A percentile compares a stretch with the other conserved stretches of the same genome.
Conservation (phyloP, 176 grass and related monocot genomes). For the Tillandsia leiboldiana region DNA sequence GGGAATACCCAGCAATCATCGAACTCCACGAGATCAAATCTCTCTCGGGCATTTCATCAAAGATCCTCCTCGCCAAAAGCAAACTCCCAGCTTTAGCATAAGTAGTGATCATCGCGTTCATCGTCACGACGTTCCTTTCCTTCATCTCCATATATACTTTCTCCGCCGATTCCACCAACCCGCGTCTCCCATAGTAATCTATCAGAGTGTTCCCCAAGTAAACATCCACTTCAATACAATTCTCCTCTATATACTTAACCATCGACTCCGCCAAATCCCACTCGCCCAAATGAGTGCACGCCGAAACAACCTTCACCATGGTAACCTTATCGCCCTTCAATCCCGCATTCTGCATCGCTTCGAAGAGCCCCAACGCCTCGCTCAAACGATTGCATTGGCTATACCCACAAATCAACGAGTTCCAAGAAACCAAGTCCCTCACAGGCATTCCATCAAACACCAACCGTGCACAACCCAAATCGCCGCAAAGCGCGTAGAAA, state of each 20-base stretch:
- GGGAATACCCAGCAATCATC: slow-evolving; percentile 43
- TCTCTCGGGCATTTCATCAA: slow-evolving; percentile 28
- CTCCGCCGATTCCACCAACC: slow-evolving; percentile 31
- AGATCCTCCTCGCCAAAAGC: slow-evolving; percentile 38
- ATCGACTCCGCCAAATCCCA: slow-evolving; percentile 33
- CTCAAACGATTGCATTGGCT: slow-evolving; percentile 15
- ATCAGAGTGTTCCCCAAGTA: slow-evolving; percentile 51
- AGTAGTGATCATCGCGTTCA: slow-evolving; percentile 35
- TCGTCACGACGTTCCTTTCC: slow-evolving; percentile 25
- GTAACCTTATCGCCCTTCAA: slow-evolving; percentile 40
- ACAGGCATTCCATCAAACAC: slow-evolving; percentile 35
- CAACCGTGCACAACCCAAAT: slow-evolving; percentile 27
- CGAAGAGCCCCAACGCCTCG: slow-evolving; percentile 25
- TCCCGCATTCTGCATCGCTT: slow-evolving; percentile 26
- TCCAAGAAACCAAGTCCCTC: slow-evolving; percentile 54
- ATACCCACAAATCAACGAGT: slow-evolving; percentile 38
- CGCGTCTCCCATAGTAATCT: slow-evolving; percentile 30
- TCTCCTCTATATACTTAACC: slow-evolving; percentile 33
- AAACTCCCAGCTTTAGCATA: slow-evolving; percentile 38
- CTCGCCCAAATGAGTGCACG: slow-evolving; percentile 40
- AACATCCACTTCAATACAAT: slow-evolving; percentile 39
- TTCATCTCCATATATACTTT: slow-evolving; percentile 34
- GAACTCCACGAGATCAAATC: slow-evolving; percentile 59
- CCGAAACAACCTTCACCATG: slow-evolving; percentile 44
- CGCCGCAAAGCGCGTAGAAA: slow-evolving; percentile 29